Evolutionary conservation across 2,329 filamentous ascomycete genomes (phyloP), one percentile per base, ranked within the genome.

Genomic region (Raffaelea arxii): DNA sequence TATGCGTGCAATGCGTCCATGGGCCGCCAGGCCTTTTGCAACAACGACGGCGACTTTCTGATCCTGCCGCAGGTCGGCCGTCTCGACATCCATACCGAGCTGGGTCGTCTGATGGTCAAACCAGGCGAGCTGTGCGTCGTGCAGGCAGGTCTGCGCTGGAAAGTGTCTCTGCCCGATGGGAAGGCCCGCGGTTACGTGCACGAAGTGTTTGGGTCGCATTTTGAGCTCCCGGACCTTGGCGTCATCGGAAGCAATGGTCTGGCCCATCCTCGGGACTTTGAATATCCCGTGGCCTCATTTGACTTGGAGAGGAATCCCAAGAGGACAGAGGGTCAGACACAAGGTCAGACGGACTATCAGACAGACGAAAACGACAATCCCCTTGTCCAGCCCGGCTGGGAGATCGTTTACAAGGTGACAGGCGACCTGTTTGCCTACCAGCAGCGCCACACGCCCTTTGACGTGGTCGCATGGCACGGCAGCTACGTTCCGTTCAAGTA

Each of bases 101-200:
- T 84, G 16, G 82, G 82, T 5, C 70, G 69, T 21, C 36, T 55
- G 18, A 40, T 49, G 43, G 78, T 84, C 4, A 75, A 79, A 4
- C 81, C 80, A 0, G 80, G 80, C n/a, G 82, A 85, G 58, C 75
- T 85, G 25, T 73, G 70, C 43, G 73, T 85, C n/a, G 78, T 86
- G 22, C 82, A 78, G 21, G 71, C 78, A 11, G 82, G 82, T n/a
- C 69, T 83, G 40, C 70, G 79, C 21, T 78, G 79, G 62, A 71
- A 74, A 16, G 74, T 82, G n/a, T 67, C 67, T 3, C 62, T 83
- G 79, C 43, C 47, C 2, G 48, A 47, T 24, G 50, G 48, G 1
- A 27, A 22, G 7, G 46, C 44, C n/a, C 46, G 53, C 16, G 82
- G 82, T 10, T 85, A 84, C 57, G 76, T 84, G 43, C 72, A 81